Evolutionary conservation across 164 flowering plant genomes (phyloP), one percentile per base, ranked within the genome.

Genomic region (Buxus sempervirens): DNA sequence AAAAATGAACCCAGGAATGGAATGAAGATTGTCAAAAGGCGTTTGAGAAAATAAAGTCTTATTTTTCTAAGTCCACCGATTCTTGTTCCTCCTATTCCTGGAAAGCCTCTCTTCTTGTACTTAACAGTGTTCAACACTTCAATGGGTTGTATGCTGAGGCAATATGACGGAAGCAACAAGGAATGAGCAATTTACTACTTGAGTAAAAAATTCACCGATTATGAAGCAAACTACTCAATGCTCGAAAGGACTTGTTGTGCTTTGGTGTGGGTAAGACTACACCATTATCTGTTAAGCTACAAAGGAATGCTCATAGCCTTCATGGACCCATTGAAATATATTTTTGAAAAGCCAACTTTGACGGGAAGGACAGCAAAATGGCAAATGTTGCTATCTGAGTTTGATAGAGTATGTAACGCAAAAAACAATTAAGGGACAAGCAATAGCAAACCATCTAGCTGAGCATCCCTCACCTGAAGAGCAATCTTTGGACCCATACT

Each of bases 141-240:
- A 1, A 38, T 57, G 62, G 69, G 69, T 18, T 57, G 61, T 6
- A 4, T 66, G 0, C 18, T 66, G 2, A 7, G 61, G 49, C 32
- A 55, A 15, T 2, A 58, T 8, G 55, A 58, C 14, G 22, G 18
- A 7, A 21, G 32, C 1, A 42, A 18, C 41, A 66, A 58, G 41
- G 63, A 67, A 20, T 4, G 19, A 12, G 32, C 41, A 22, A 58
- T 67, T 9, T 67, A 67, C 70, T 36, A 36, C 18, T 25, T 65
- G 0, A 65, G 59, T 13, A 65, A 54, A 56, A 49, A 25, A 23
- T 32, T 45, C 51, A 4, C 13, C 2, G 12, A 38, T 6, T 62
- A n/a, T 48, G 53, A 62, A 14, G 26, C 16, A 41, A 4, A 10
- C 18, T 48, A 63, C n/a, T 1, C 32, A 1, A 3, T 27, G 15